Base-by-base conservation (phyloP, 1,139 yeast species). In the Saccharomyces hybrid region DNA sequence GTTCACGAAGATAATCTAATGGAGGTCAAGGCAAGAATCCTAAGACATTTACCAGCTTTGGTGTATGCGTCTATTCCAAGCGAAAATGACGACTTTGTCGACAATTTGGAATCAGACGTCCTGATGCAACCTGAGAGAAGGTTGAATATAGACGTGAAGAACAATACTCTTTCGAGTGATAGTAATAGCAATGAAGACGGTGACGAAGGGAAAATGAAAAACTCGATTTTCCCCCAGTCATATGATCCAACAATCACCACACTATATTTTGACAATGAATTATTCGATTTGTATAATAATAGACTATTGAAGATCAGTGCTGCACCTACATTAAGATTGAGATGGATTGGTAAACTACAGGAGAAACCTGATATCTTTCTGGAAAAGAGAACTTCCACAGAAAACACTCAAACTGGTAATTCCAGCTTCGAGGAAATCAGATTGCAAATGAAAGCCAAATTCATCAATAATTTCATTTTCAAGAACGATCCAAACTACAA, bases 1-100 rank as follows among this genome's bases (percentile, higher is more conserved):
- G 79, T 93, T 52, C 98, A 93, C 69, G 93, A 93, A n/a, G 99
- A 93, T 66, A 90, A 93, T 70, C 76, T 91, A 68, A 91, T 91
- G 97, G 98, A 93, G 73, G 96, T 90, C 56, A 93, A 93, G 74
- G 89, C 98, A 24, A 84, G 90, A 60, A 88, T 93, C 60, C 79
- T 93, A 67, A 86, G 98, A 70, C 96, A 90, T 65, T 80, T 93
- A 63, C 99, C 99, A 0, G 95, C 91, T 4, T 78, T 93, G 59
- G 87, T 93, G 51, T 93, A 89, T 71, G 82, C 82, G 59, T 72
- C 73, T 48, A 68, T 65, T 28, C 73, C 66, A 41, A 58, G 61
- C 21, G 71, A 67, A 49, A 71, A 70, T 55, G 71, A 69, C 38
- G 73, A 65, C 50, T 50, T 66, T 31, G 55, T 66, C 12, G 59